These are phyloP conservation scores for Perkinsus chesapeaki DNA, from an alignment of 169 alveolate species.

Conservation along the genomic window DNA sequence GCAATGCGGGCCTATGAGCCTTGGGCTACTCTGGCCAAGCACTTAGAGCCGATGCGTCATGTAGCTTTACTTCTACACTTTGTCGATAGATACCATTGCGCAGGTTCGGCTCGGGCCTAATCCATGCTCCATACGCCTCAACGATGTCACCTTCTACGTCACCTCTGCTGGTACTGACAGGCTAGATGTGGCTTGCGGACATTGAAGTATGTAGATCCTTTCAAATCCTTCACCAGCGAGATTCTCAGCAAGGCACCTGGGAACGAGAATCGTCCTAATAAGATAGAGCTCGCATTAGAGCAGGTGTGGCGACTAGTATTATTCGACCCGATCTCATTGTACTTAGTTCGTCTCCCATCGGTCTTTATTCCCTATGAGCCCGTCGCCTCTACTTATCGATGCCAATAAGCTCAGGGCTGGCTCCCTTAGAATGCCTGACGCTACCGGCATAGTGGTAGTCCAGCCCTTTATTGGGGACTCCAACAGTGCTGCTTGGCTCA, in stretches of 20 bases:
- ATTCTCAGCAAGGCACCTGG: neutral
- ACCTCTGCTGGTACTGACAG: neutral
- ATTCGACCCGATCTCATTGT: neutral
- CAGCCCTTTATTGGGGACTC: neutral
- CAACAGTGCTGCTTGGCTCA: neutral
- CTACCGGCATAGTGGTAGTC: neutral
- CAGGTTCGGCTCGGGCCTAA: neutral
- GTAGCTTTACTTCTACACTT: neutral
- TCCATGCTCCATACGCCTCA: neutral
- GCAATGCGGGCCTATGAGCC: neutral
- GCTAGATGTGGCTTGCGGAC: neutral
- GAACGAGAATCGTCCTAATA: neutral
- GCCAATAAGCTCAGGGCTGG: neutral
- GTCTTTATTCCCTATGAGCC: neutral
- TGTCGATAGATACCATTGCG: neutral
- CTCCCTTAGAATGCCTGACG: neutral
- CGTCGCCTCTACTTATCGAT: neutral
- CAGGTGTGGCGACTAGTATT: neutral
- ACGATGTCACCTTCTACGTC: neutral
- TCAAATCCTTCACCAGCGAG: neutral
- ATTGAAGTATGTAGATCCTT: neutral
- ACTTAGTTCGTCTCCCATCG: neutral
- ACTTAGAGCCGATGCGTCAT: neutral
- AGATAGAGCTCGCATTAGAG: neutral
- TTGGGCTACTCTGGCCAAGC: neutral